Conservation (phyloP, 1,284 basidiomycete genomes). For the Neotropicomus parvogracilis region DNA sequence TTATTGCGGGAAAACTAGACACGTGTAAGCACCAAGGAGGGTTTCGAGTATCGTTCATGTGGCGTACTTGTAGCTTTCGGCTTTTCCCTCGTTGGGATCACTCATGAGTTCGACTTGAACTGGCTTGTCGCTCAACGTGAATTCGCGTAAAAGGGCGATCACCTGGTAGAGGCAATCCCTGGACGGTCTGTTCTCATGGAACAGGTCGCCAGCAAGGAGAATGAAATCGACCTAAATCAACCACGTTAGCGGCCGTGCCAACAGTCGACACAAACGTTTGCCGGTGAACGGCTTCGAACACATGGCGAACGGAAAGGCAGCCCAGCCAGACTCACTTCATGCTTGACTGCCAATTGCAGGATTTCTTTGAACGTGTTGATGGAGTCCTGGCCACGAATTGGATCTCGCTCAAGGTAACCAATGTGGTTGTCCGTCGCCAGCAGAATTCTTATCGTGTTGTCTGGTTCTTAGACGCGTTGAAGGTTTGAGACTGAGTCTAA, state of each 20-base stretch:
- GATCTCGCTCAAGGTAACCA: conserved; percentile 93
- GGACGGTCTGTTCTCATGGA: conserved; percentile 96
- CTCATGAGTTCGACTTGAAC: conserved; percentile 88
- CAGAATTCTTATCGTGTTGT: conserved; percentile 78
- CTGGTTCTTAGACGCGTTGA: conserved; percentile 40
- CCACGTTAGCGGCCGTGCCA: conserved; percentile 6
- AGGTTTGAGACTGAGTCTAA: conserved; percentile 1
- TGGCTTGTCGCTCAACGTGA: conserved; percentile 85
- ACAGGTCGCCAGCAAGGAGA: conserved; percentile 92
- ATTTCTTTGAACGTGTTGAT: conserved; percentile 96
- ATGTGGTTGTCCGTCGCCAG: conserved; percentile 96
- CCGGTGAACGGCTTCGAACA: not conserved
- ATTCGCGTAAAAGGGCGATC: conserved; percentile 87
- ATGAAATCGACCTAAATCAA: conserved; percentile 82
- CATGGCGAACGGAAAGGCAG: not conserved
- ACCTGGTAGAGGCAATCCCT: conserved; percentile 86
- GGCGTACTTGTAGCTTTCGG: conserved; percentile 77
- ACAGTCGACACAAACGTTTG: not conserved
- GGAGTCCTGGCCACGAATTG: conserved; percentile 90
- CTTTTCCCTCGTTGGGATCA: conserved; percentile 87
- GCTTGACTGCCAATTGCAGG: conserved; percentile 82
- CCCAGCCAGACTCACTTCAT: conserved; percentile 58
- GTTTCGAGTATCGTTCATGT: conserved; percentile 21
- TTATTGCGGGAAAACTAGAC: conserved; percentile 88
- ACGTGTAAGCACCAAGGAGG: conserved; percentile 21